Evolutionary conservation across 139 green algal species (phyloP).

Genomic region (Auxenochlorella pyrenoidosa): DNA sequence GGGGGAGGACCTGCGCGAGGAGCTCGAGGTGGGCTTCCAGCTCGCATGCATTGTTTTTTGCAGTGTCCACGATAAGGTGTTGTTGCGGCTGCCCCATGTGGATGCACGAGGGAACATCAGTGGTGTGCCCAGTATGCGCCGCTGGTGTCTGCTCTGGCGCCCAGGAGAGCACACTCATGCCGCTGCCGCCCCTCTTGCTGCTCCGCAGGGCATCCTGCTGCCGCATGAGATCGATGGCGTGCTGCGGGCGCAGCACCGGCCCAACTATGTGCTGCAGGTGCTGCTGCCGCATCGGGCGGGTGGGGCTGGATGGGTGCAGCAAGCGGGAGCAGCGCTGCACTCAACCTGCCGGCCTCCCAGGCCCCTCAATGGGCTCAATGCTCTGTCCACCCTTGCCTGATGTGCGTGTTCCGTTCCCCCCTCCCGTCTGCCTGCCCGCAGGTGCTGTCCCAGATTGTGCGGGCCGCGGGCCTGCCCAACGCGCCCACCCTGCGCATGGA

Average conservation of each 20-base stretch:
- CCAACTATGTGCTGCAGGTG: conserved; percentile 10
- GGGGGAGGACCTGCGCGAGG: conserved; percentile 26
- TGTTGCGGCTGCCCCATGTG: no score
- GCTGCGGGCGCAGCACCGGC: not conserved
- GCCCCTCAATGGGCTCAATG: no score
- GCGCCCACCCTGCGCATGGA: conserved; percentile 16
- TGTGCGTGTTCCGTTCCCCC: no score
- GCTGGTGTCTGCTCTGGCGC: no score
- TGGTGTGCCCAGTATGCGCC: no score
- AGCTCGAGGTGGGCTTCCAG: not conserved
- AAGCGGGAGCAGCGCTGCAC: no score
- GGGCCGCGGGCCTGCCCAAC: not conserved
- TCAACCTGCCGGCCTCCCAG: no score
- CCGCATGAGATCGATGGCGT: not conserved
- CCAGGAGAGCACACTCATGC: not conserved
- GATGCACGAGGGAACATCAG: no score
- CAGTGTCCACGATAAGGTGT: no score
- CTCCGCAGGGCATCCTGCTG: conserved; percentile 6
- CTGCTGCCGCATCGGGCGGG: not conserved
- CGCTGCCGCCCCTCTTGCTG: not conserved
- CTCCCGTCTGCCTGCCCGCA: not conserved
- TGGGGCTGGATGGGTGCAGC: not conserved
- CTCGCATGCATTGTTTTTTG: no score
- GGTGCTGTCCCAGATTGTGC: conserved; percentile 7
- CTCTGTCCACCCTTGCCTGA: not conserved